phyloP scores from a whole-genome alignment of 306 rosid genomes.

The Chamaecrista fasciculata region DNA sequence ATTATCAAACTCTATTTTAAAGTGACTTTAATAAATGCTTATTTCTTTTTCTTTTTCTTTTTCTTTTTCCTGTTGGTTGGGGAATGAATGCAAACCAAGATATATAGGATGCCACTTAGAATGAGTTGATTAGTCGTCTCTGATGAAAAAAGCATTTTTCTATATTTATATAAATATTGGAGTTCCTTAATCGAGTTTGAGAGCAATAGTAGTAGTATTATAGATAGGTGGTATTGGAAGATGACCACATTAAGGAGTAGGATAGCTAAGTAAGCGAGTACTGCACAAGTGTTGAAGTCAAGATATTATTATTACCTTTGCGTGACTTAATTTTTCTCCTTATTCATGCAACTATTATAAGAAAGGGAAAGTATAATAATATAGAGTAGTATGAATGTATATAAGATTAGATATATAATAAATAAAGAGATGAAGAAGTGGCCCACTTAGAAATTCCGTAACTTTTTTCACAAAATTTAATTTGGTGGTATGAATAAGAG shows the following conservation, averaged over 20 bases:
- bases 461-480: constrained; percentile 45
- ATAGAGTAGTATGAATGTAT: too few species aligned
- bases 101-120: background rate
- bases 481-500: constrained; percentile 43
- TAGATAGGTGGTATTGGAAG: background rate
- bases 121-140: background rate
- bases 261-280: background rate
- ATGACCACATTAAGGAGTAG: background rate
- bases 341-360: background rate
- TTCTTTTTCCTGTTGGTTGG: background rate
- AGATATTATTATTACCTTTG: constrained; percentile 14
- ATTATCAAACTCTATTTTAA: background rate
- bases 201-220: background rate
- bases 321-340: constrained; percentile 16
- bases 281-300: background rate
- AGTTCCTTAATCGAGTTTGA: constrained; percentile 15
- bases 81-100: background rate
- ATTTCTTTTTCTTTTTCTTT: background rate
- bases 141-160: background rate
- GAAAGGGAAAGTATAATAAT: background rate
- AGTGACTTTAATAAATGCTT: background rate
- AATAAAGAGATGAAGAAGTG: constrained; percentile 63
- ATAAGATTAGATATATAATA: constrained; percentile 23
- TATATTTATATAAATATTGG: background rate
- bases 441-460: constrained; percentile 57